Base-by-base conservation (phyloP, 1,284 basidiomycete genomes). In the Mrakiaceae sp. region DNA sequence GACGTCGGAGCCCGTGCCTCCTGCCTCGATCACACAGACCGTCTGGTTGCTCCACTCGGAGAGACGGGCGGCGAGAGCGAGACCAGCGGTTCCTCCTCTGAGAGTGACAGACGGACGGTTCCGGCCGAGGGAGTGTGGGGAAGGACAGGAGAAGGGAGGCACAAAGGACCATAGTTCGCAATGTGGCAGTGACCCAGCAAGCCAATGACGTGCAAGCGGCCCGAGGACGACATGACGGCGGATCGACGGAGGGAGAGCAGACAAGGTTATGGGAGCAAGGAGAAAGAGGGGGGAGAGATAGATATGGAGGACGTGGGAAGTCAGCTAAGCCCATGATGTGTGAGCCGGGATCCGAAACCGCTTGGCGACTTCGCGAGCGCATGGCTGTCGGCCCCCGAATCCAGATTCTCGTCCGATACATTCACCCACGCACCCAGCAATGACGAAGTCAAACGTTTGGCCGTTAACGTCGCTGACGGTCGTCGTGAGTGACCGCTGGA, bases 1-100 rank as follows among this genome's bases (percentile, higher is more conserved):
- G 55, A 81, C 80, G 3, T 79, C 79, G 57, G 80, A 77, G 0
- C 85, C 86, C 48, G 82, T 79, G 53, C 79, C 79, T 11, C 87
- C 87, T 4, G 86, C 86, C 72, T 89, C 87, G 63, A 88, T 79
- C 53, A 87, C 85, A 48, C 86, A 80, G 8, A 90, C 85, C 1
- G 84, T 85, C n/a, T 78, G 79, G 69, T 82, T 82, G 0, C 79
- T 73, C 77, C 87, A 83, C 67, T 87, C 87, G 0, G 85, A 81
- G n/a, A 91, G 79, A 42, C 87, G 81, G 12, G 81, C 77, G 0
- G 87, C 88, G 43, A 90, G 73, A 6, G 84, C 84, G 39, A 90
- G 80, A 44, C 88, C 88, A 4, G 85, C 86, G 4, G 85, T 81
- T 53, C 87, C 87, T 47, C 87, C 87, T 48, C 83, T 83, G 40